Evolutionary conservation across 495 filamentous ascomycete species (phyloP), one percentile per base, ranked within the genome.

Genomic region (Bathelium albidoporum): DNA sequence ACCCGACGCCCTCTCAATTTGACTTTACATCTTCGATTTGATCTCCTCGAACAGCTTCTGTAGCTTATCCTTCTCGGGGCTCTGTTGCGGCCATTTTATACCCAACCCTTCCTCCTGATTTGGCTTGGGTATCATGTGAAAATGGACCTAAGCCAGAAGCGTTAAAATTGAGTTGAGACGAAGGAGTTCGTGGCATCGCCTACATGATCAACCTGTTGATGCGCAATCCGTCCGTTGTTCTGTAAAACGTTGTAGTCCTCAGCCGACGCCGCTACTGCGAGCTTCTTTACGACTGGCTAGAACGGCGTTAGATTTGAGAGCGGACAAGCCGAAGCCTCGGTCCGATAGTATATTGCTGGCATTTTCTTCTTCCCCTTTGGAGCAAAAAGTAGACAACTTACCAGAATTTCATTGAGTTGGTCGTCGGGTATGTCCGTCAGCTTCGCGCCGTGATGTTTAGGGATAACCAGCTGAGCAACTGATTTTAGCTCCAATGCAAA

Each of bases 91-190:
- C 94, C 94, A 98, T 28, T 77, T 72, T 63, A 99, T 81, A 26
- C 79, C 83, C 49, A 99, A 76, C 20, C 94, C 94, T 73, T 97
- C 88, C 59, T 79, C 68, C 66, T 86, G 78, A 73, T 91, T 95
- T 55, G 95, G 94, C 79, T 99, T 99, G 60, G 95, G 94, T 68
- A 97, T 99, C 85, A 97, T 87, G 73, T 98, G 94, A 77, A 95
- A 93, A 77, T 96, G 92, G 34, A 94, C 87, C 87, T 90, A 31
- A 26, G 11, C 36, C 16, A 12, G 9, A 58, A 24, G 11, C n/a
- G 22, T 53, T 32, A 52, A 14, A 11, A 32, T 36, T 12, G 18
- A 20, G 16, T 10, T 28, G n/a, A 55, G 20, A 28, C 5, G 20
- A 55, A 3, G 12, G 9, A 20, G 12, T 55, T 55, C n/a, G 20